Base-by-base conservation (phyloP, 1,139 yeast genomes). In the Suhomyces bolitotheri region DNA sequence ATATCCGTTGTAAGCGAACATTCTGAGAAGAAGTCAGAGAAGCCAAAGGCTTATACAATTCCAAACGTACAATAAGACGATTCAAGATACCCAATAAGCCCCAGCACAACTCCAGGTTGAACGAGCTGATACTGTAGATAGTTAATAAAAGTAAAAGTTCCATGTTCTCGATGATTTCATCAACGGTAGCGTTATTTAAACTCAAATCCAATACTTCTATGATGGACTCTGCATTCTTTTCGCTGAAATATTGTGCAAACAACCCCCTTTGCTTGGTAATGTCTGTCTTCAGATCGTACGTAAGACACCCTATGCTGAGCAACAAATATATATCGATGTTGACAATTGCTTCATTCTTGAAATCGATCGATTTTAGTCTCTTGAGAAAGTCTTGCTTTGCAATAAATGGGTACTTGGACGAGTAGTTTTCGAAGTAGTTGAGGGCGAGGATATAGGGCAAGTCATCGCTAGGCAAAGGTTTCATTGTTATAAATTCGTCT, bases 401-500 rank as follows among this genome's bases (percentile, higher is more conserved):
- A n/a, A 70, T 47, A 35, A 69, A 62, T 8, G 75, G 73, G 41
- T 66, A 69, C 35, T 52, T 50, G 45, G 53, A 45, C 29, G 60
- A 64, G 43, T 58, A 68, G 46, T 66, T 67, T 39, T 64, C 65
- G 42, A 70, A 67, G 44, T 55, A 70, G 34, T 60, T 64, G 35
- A 47, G 47, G 9, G 60, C 58, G 44, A 66, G 67, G 4, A 49
- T 49, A 10, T 44, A 28, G 1, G 75, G 70, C 22, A 68, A 50
- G 7, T 54, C 54, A 6, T 43, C 44, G 25, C 59, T 56, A 3
- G 51, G 43, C 14, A 68, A 53, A 1, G 67, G 49, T 32, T 57
- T 57, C 49, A 70, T 58, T 23, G 60, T 66, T 32, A 69, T 58
- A 34, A 59, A 64, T 44, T 70, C 75, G 22, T 66, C 73, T 26